Evolutionary conservation across 2,329 filamentous ascomycete species (phyloP).

Genomic region (Trichoderma asperellum): DNA sequence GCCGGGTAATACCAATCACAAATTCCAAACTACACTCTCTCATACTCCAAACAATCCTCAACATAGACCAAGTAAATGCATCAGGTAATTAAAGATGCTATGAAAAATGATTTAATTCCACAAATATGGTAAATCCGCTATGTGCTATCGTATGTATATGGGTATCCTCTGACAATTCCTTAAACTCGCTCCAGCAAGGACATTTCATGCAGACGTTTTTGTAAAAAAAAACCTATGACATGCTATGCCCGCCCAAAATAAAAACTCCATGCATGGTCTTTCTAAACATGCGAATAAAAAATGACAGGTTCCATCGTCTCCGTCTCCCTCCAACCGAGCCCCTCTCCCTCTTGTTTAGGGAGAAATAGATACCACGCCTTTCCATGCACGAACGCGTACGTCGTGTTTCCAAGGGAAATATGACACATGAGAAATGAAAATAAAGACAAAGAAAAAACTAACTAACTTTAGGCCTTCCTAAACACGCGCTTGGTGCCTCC

Average conservation of each 20-base stretch:
- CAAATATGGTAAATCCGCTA: conserved; percentile 26
- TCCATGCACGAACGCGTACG: conserved; percentile 3
- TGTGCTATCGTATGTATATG: conserved; percentile 33
- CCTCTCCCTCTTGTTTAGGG: conserved; percentile 4
- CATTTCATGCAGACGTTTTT: conserved; percentile 29
- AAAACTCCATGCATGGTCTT: conserved; percentile 27
- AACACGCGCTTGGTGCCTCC: conserved; percentile 75
- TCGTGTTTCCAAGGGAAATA: background rate
- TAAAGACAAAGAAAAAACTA: background rate
- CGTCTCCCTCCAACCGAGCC: conserved; percentile 18
- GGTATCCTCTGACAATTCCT: conserved; percentile 40
- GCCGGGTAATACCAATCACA: background rate
- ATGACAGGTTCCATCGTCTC: conserved; percentile 1
- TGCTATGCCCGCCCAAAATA: conserved; percentile 26
- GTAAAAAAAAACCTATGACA: conserved; percentile 26
- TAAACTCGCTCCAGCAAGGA: conserved; percentile 35
- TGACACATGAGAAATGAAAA: background rate
- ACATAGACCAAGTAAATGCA: background rate
- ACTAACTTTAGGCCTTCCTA: conserved; percentile 45
- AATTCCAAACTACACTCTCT: background rate
- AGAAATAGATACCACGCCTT: conserved; percentile 15
- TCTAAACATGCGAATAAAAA: conserved; percentile 19
- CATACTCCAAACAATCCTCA: background rate
- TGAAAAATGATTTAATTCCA: conserved; percentile 23
- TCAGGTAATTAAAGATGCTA: background rate